Evolutionary conservation across 2,329 filamentous ascomycete species (phyloP), one percentile per base, ranked within the genome.

Genomic region (Beauveria pseudobassiana): DNA sequence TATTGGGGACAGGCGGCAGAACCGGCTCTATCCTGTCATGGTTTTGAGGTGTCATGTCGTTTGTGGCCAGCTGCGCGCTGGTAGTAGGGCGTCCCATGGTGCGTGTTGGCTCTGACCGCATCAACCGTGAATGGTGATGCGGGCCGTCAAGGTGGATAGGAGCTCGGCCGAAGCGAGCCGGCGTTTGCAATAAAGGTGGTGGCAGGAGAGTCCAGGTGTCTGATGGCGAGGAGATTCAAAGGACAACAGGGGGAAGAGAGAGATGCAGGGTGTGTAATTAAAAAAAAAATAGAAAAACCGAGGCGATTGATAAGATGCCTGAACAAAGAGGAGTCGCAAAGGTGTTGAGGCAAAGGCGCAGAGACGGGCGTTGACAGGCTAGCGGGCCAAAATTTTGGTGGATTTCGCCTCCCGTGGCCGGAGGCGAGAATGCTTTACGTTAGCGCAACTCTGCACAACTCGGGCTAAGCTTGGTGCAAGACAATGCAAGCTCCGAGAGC

Each of bases 1-100:
- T 91, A 64, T 93, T 87, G 28, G 81, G 75, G 43, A 79, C 76
- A 7, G 60, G 53, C 40, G 58, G 62, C 66, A 26, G 53, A 53
- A 45, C 59, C 52, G 69, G 65, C 30, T 67, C 66, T 63, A 71
- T 63, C 66, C 68, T 66, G 54, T 71, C 69, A 65, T 72, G 65
- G 62, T 69, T 67, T 46, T 72, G 69, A 49, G 65, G 63, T 45
- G 53, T 50, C 18, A 64, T 62, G 52, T 63, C 64, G 59, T 28
- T 26, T n/a, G 38, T 20, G 12, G n/a, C 48, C 53, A 46, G 48
- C 42, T 46, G 60, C 30, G 6, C 53, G 20, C 30, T 43, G 38
- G 49, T 22, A 28, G 45, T 14, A 43, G 24, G 46, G 26, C 60
- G 53, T 40, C 60, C 51, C 60, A 62, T 62, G 46, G 24, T 46